These are phyloP conservation scores for Rhodotorula graminis DNA, from an alignment of 768 basidiomycete genomes.

Conservation along the genomic window DNA sequence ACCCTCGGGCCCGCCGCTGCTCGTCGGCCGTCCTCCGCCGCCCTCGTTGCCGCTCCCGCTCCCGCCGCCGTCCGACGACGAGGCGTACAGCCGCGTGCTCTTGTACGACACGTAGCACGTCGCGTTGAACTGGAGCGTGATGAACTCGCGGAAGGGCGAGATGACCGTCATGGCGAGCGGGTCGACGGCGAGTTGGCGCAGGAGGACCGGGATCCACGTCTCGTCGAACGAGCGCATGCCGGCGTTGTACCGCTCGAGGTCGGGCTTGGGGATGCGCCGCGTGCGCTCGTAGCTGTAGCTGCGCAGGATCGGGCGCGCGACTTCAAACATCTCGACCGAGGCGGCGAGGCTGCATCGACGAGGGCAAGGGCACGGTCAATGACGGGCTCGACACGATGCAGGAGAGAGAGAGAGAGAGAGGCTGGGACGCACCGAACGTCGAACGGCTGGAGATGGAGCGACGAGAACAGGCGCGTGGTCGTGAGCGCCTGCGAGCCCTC, in stretches of 20 bases:
- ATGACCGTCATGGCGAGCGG: constrained; percentile 39
- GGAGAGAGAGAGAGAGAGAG: too few relatives aligned
- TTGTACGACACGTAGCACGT: constrained; percentile 30
- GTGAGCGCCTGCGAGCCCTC: constrained; percentile 34
- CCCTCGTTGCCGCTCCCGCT: not conserved
- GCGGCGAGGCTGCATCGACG: constrained; percentile 28
- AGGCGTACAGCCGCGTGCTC: constrained; percentile 10
- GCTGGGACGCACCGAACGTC: constrained; percentile 23
- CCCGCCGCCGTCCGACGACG: constrained; percentile 8
- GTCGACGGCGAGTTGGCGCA: constrained; percentile 22
- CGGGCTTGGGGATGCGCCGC: constrained; percentile 23
- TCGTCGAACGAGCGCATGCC: constrained; percentile 38
- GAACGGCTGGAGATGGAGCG: constrained; percentile 32
- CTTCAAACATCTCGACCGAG: constrained; percentile 38
- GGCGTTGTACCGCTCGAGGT: constrained; percentile 37
- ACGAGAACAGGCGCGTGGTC: constrained; percentile 31
- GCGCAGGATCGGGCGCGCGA: constrained; percentile 37
- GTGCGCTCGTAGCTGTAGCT: constrained; percentile 33
- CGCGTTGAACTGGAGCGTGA: constrained; percentile 25
- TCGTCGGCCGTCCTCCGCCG: not conserved
- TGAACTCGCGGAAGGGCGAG: constrained; percentile 35
- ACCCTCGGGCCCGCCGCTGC: constrained; percentile 1
- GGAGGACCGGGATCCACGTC: constrained; percentile 30
- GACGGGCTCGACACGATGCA: not conserved
- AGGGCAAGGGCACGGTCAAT: too few relatives aligned